A percentile compares a stretch with the other conserved stretches of the same genome.
Conservation (phyloP, 805 yeast genomes). For the Saccharomycopsis sp. region DNA sequence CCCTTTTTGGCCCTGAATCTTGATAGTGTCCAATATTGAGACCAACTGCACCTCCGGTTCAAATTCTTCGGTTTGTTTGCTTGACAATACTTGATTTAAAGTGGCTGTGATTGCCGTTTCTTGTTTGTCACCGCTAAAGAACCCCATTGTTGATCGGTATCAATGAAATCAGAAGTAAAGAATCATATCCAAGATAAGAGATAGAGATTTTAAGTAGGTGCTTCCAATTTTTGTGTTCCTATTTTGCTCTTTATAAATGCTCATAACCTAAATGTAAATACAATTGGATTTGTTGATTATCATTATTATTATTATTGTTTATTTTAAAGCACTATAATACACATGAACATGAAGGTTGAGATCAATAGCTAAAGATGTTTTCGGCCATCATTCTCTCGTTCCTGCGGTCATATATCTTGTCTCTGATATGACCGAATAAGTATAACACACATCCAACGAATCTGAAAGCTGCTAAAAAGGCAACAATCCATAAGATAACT, state of each 20-base stretch:
- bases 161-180: too few species aligned
- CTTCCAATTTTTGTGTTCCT: too few species aligned
- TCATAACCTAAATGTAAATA: too few species aligned
- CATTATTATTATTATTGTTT: too few species aligned
- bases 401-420: too few species aligned
- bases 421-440: constrained; percentile 28
- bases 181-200: constrained; percentile 21
- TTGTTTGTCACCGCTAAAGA: constrained; percentile 28
- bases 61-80: constrained; percentile 13
- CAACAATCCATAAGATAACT: constrained; percentile 87
- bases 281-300: too few species aligned
- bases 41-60: constrained; percentile 21
- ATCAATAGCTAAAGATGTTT: too few species aligned
- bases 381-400: too few species aligned
- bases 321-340: too few species aligned
- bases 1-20: constrained; percentile 18
- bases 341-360: too few species aligned
- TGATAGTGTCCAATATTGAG: constrained; percentile 16
- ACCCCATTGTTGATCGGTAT: constrained; percentile 20
- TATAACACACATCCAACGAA: constrained; percentile 66
- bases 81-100: constrained; percentile 31
- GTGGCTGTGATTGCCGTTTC: constrained; percentile 37
- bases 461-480: constrained; percentile 77
- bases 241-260: too few species aligned
- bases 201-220: too few species aligned